phyloP scores from a whole-genome alignment of 257 asterid species.

The Ilex asprella region DNA sequence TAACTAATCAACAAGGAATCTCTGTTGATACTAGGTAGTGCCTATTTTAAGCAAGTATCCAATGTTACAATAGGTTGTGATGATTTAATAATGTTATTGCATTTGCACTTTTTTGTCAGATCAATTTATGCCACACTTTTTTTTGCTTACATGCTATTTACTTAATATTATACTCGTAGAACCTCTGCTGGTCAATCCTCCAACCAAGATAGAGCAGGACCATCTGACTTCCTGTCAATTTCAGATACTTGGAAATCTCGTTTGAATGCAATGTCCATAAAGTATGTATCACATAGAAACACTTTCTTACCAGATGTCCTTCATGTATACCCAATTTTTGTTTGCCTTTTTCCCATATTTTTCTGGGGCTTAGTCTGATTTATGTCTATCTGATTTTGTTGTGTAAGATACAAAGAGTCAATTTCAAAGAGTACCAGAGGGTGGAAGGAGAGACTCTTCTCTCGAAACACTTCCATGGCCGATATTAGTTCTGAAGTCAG shows the following conservation, averaged over 20 bases:
- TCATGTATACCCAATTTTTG: not conserved
- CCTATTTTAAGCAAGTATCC: slow-evolving; percentile 5
- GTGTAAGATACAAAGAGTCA: slow-evolving; percentile 72
- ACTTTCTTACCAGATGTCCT: not conserved
- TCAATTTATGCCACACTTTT: slow-evolving; percentile 1
- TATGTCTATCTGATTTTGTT: not conserved
- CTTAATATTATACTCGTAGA: slow-evolving; percentile 24
- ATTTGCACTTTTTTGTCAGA: not conserved
- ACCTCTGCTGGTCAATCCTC: slow-evolving; percentile 34
- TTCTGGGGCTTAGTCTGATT: not conserved
- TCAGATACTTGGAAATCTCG: slow-evolving; percentile 85
- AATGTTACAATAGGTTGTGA: too few species aligned
- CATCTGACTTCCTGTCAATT: slow-evolving; percentile 65
- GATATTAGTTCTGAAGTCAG: slow-evolving; percentile 70
- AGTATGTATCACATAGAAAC: slow-evolving; percentile 35
- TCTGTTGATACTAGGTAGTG: slow-evolving; percentile 44
- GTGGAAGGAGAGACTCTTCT: slow-evolving; percentile 85
- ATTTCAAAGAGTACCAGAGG: slow-evolving; percentile 76
- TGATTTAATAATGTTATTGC: too few species aligned
- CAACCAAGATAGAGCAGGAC: slow-evolving; percentile 66
- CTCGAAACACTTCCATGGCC: slow-evolving; percentile 69
- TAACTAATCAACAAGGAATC: slow-evolving; percentile 24
- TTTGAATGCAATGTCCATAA: slow-evolving; percentile 62
- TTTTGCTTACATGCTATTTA: not conserved
- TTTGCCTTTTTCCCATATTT: not conserved